Evolutionary conservation across 129 eudicot genomes (phyloP).

Genomic region (Ambrosia trifida): DNA sequence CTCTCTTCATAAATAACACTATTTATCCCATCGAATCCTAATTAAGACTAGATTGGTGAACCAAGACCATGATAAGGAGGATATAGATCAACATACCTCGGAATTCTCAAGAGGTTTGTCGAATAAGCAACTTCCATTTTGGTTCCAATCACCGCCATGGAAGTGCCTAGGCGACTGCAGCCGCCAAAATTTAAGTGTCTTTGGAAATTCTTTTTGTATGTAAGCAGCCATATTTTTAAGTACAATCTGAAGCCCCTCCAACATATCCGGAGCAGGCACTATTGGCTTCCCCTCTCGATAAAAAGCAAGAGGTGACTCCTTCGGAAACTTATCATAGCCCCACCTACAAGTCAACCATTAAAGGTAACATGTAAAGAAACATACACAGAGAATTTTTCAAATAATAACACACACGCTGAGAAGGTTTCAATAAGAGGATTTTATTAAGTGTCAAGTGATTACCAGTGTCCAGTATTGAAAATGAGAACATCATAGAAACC

Average conservation of each 20-base stretch:
- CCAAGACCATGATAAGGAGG: too few relatives aligned
- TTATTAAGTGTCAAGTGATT: not conserved
- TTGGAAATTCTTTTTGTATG: constrained; percentile 58
- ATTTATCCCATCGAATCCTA: too few relatives aligned
- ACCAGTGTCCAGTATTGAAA: constrained; percentile 97
- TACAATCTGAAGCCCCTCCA: constrained; percentile 68
- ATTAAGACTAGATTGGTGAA: too few relatives aligned
- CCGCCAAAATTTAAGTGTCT: constrained; percentile 78
- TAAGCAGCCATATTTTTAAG: constrained; percentile 66
- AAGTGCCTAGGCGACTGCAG: constrained; percentile 93
- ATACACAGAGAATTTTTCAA: not conserved
- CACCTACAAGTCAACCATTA: constrained; percentile 50
- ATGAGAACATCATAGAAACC: constrained; percentile 80
- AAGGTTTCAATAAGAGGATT: not conserved
- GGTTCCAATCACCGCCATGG: constrained; percentile 97
- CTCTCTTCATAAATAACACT: too few relatives aligned
- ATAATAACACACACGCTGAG: too few relatives aligned
- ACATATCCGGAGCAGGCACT: constrained; percentile 61
- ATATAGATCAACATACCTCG: constrained; percentile 47
- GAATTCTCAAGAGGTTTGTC: constrained; percentile 63
- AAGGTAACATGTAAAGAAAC: not conserved
- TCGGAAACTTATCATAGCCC: constrained; percentile 83
- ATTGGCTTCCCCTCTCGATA: constrained; percentile 67
- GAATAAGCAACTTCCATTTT: constrained; percentile 90
- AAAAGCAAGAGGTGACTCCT: constrained; percentile 82